Conservation (phyloP, 225 moss, liverwort and hornwort species). For the Polytrichum commune region DNA sequence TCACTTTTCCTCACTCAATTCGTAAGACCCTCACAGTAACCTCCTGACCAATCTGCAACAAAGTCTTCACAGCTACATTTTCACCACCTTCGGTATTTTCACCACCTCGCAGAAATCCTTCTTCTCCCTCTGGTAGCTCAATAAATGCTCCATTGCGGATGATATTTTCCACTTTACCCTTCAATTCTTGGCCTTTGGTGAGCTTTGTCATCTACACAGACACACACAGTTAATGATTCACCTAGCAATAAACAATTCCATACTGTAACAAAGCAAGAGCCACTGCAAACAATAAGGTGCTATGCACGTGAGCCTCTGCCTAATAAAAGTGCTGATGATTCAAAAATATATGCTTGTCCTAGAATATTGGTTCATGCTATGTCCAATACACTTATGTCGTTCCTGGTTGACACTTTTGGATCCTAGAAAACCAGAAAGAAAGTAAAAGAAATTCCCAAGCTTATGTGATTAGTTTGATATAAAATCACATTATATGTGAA, state of each 20-base stretch:
- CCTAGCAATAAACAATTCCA: neutral
- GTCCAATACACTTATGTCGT: no score
- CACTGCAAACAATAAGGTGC: no score
- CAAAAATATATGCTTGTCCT: no score
- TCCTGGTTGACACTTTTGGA: no score
- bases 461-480: no score
- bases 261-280: no score
- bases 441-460: no score
- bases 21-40: constrained; percentile 77
- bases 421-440: no score
- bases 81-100: constrained; percentile 83
- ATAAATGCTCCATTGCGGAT: constrained; percentile 82
- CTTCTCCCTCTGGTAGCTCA: constrained; percentile 63
- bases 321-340: no score
- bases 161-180: constrained; percentile 90
- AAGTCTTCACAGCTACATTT: constrained; percentile 72
- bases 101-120: constrained; percentile 76
- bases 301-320: no score
- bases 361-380: no score
- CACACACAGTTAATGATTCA: neutral
- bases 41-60: constrained; percentile 78
- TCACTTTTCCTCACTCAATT: constrained; percentile 78
- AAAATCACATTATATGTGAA: no score
- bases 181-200: constrained; percentile 74
- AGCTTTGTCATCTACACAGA: constrained; percentile 58